These are phyloP conservation scores for Byssoonygena ceratinophila DNA, from an alignment of 2,329 filamentous ascomycete genomes.

Conservation along the genomic window DNA sequence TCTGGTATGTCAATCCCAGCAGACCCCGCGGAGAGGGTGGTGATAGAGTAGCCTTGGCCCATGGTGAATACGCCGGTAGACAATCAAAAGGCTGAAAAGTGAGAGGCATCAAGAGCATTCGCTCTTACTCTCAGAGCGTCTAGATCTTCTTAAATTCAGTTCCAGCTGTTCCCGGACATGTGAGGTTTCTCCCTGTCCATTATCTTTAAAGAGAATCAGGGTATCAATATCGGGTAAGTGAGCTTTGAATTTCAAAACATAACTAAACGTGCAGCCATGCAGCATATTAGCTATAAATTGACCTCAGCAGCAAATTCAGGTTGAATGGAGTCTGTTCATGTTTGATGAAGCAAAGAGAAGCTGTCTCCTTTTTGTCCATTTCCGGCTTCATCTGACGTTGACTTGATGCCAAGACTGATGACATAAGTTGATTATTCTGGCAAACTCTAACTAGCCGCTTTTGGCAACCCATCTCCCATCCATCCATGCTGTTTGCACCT, in stretches of 20 bases:
- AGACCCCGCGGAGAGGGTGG: constrained; percentile 79
- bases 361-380: neutral
- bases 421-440: too few relatives aligned
- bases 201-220: neutral
- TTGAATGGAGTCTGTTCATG: neutral
- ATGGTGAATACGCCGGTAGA: constrained; percentile 43
- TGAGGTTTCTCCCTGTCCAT: neutral
- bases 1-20: constrained; percentile 91
- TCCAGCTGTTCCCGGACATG: neutral
- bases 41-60: constrained; percentile 94
- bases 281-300: too few relatives aligned
- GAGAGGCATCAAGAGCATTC: neutral
- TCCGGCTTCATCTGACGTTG: neutral
- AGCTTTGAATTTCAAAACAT: neutral
- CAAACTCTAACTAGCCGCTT: neutral
- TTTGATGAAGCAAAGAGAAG: neutral
- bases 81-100: neutral
- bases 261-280: neutral
- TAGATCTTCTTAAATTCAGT: neutral
- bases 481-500: neutral
- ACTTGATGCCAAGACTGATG: neutral
- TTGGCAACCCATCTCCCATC: neutral
- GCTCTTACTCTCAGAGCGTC: neutral
- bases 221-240: neutral
- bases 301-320: neutral